phyloP scores from a whole-genome alignment of 805 yeast species.

The Zygoascus flipseniorum region DNA sequence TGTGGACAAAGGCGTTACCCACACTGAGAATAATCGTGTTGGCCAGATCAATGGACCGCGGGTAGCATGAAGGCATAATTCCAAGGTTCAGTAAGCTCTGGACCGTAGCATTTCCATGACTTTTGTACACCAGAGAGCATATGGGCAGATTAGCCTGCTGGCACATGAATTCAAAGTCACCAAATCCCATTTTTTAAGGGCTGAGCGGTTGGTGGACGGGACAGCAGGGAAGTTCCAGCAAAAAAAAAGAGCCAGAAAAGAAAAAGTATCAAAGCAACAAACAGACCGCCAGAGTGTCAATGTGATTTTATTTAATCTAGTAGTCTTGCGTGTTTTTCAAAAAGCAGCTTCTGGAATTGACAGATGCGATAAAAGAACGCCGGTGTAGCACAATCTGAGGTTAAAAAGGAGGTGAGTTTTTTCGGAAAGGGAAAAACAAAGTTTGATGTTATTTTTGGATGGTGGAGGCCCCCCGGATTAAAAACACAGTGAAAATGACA shows the following conservation, averaged over 20 bases:
- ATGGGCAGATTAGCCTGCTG: conserved; percentile 63
- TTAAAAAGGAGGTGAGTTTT: not conserved
- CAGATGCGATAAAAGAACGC: too few relatives aligned
- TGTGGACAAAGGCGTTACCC: conserved; percentile 80
- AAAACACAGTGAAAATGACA: too few relatives aligned
- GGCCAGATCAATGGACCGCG: conserved; percentile 79
- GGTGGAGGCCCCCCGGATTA: not conserved
- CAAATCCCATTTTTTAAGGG: conserved; percentile 45
- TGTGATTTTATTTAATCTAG: too few relatives aligned
- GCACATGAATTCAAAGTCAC: conserved; percentile 58
- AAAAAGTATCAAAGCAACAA: too few relatives aligned
- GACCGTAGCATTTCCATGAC: conserved; percentile 17
- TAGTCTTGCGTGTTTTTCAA: too few relatives aligned
- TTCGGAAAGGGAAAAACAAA: not conserved
- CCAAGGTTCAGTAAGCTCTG: conserved; percentile 34
- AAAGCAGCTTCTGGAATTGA: too few relatives aligned
- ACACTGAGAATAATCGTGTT: conserved; percentile 85
- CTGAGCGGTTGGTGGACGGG: not conserved
- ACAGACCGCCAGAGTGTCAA: too few relatives aligned
- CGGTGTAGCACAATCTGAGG: not conserved
- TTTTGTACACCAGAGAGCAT: conserved; percentile 55
- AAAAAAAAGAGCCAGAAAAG: too few relatives aligned
- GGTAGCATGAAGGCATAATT: conserved; percentile 68
- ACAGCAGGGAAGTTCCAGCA: not conserved
- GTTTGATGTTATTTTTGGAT: not conserved